Evolutionary conservation across 768 basidiomycete species (phyloP).

Genomic region (Boletus rufocinnamomeus): DNA sequence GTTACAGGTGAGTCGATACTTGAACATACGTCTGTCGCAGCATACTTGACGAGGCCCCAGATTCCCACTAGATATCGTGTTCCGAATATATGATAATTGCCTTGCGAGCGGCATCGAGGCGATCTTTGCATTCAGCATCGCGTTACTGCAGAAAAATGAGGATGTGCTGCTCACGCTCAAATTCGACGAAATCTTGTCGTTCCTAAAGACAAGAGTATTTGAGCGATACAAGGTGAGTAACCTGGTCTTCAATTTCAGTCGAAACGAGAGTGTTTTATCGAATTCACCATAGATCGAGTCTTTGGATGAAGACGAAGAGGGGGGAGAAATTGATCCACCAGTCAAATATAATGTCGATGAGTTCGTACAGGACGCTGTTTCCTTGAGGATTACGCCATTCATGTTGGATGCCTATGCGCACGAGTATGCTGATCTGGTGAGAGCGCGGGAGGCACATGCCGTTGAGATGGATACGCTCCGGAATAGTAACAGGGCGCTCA

Average conservation of each 20-base stretch:
- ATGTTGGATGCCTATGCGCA: conserved; percentile 90
- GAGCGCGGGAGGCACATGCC: conserved; percentile 79
- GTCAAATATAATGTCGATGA: conserved; percentile 68
- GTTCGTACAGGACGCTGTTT: conserved; percentile 86
- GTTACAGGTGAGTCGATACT: conserved; percentile 67
- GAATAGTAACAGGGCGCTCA: conserved; percentile 74
- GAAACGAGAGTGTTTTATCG: background rate
- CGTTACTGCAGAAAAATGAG: conserved; percentile 87
- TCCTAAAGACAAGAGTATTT: conserved; percentile 78
- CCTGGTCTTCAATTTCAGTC: background rate
- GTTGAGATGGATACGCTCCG: conserved; percentile 81
- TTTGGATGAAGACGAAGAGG: conserved; percentile 30
- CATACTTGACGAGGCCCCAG: conserved; percentile 41
- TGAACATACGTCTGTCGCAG: background rate
- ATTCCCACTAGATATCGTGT: conserved; percentile 92
- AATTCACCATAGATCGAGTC: conserved; percentile 29
- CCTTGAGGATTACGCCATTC: conserved; percentile 88
- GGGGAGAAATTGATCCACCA: conserved; percentile 15
- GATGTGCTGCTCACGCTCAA: conserved; percentile 73
- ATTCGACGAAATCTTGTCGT: conserved; percentile 88
- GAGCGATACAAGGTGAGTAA: conserved; percentile 71
- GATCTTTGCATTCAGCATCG: conserved; percentile 92
- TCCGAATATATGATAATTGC: conserved; percentile 94
- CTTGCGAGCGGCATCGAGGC: conserved; percentile 97
- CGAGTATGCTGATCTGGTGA: conserved; percentile 83